Base-by-base conservation (phyloP, 225 moss, liverwort and hornwort genomes). In the Physcomitrellopsis africana region DNA sequence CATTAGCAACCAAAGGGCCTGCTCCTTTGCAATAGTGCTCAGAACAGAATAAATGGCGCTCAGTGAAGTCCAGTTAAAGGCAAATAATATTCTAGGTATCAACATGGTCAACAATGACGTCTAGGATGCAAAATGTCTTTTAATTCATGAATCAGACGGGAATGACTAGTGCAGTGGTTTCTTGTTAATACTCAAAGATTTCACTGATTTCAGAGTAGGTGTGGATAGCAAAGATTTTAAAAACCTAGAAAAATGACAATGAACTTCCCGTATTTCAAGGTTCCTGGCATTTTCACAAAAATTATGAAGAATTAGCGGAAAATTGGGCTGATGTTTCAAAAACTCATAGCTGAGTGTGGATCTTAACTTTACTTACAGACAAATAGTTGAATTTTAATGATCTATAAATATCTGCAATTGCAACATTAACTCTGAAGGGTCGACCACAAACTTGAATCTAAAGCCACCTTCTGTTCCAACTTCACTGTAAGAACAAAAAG, bases 241-340 rank as follows among this genome's bases (percentile, higher is more conserved):
- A 59, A 24, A 45, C 45, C 37, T 7, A 44, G 44, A 65, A 46
- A 54, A 54, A 63, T n/a, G 45, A 65, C 26, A n/a, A 58, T 47
- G 59, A 23, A 65, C 44, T 65, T 65, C 74, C 74, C 65, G 54
- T 54, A 54, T 44, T 45, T 55, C 55, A 9, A 74, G 65, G 24
- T 74, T 37, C 55, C 42, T 54, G 44, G 44, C 26, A 65, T 9
- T 56, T 64, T 26, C 14, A 29, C 20, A 41, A 37, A 3, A 49
- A 15, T 11, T 2, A 49, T 1, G 12, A 37, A 15, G 48, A 49
- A 49, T 49, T 5, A 49, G 48, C 48, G 12, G 15, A 1, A 49
- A 49, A 54, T 74, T 46, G 10, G 45, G 32, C 66, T 57, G 58
- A 13, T 48, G 48, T 47, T 66, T 67, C 58, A 67, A 59, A 23